Evolutionary conservation across 1,139 yeast genomes (phyloP).

Genomic region (Nakaseomyces delphensis): DNA sequence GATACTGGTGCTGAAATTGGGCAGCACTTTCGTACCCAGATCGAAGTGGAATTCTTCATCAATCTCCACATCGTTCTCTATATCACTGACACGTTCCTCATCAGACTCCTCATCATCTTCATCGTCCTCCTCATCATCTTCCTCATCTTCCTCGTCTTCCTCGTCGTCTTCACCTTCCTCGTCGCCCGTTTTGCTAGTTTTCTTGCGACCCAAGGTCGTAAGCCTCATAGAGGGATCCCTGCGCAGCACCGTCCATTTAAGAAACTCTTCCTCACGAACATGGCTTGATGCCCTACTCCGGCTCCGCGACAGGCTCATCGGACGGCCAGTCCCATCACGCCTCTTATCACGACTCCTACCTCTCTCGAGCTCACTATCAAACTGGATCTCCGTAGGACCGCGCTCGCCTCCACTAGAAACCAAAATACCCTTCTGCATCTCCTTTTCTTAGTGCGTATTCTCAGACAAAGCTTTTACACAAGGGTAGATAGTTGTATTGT

Average conservation of each 20-base stretch:
- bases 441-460: too few relatives aligned
- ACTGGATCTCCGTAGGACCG: slow-evolving; percentile 5
- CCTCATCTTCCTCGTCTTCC: slow-evolving; percentile 23
- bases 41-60: slow-evolving; percentile 30
- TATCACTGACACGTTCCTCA: slow-evolving; percentile 33
- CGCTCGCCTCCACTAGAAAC: slow-evolving; percentile 8
- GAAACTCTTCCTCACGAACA: slow-evolving; percentile 26
- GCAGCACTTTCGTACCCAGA: slow-evolving; percentile 29
- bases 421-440: slow-evolving; percentile 18
- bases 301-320: slow-evolving; percentile 7
- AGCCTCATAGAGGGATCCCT: slow-evolving; percentile 6
- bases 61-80: slow-evolving; percentile 34
- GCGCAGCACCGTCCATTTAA: slow-evolving; percentile 25
- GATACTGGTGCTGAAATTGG: slow-evolving; percentile 26
- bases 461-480: not conserved
- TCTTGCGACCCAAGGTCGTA: slow-evolving; percentile 42
- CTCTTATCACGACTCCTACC: slow-evolving; percentile 27
- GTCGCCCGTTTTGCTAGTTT: slow-evolving; percentile 25
- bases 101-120: slow-evolving; percentile 32
- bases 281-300: slow-evolving; percentile 14
- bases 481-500: not conserved
- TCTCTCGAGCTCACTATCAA: slow-evolving; percentile 11
- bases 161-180: slow-evolving; percentile 11
- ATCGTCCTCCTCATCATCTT: slow-evolving; percentile 35
- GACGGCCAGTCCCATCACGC: slow-evolving; percentile 9